A percentile compares a stretch with the other conserved stretches of the same genome.
phyloP scores from a whole-genome alignment of 2,329 filamentous ascomycete species.

The Neocatenulostroma microsporum region DNA sequence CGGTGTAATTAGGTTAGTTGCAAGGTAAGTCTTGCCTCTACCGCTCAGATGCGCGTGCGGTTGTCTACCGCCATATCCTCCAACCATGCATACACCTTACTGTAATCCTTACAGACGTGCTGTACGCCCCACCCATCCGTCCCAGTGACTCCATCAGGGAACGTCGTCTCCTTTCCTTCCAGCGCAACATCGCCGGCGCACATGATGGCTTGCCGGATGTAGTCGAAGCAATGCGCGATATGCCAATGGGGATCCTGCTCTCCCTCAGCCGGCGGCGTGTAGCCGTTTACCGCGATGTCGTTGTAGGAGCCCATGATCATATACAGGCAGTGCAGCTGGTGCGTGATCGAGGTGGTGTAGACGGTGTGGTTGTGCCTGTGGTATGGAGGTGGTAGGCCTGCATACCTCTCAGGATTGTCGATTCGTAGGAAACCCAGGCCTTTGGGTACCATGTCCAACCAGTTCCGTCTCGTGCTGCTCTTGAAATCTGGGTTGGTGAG shows the following conservation, averaged over 20 bases:
- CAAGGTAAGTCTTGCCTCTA: no score
- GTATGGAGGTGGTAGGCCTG: not conserved
- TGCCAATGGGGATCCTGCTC: slow-evolving; percentile 9
- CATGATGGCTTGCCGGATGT: slow-evolving; percentile 23
- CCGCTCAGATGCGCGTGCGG: not conserved
- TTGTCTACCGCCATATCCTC: not conserved
- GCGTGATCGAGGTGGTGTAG: slow-evolving; percentile 1
- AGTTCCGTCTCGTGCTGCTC: not conserved
- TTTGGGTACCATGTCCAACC: not conserved
- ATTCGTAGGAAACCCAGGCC: not conserved
- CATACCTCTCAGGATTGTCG: not conserved
- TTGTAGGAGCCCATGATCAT: not conserved
- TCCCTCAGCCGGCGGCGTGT: not conserved
- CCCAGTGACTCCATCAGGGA: not conserved
- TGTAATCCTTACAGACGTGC: not conserved
- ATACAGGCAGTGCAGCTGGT: slow-evolving; percentile 2
- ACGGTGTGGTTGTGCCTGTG: not conserved
- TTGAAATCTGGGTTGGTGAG: not conserved
- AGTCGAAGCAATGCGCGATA: slow-evolving; percentile 26
- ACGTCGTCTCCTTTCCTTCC: slow-evolving; percentile 12
- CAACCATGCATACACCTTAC: not conserved
- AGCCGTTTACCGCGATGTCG: not conserved
- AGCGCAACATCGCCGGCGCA: slow-evolving; percentile 23
- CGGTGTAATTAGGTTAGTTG: no score
- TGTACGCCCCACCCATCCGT: not conserved